A percentile compares a stretch with the other conserved stretches of the same genome.
Evolutionary conservation across 2,329 filamentous ascomycete species (phyloP).

Genomic region (Hysterium pulicare): DNA sequence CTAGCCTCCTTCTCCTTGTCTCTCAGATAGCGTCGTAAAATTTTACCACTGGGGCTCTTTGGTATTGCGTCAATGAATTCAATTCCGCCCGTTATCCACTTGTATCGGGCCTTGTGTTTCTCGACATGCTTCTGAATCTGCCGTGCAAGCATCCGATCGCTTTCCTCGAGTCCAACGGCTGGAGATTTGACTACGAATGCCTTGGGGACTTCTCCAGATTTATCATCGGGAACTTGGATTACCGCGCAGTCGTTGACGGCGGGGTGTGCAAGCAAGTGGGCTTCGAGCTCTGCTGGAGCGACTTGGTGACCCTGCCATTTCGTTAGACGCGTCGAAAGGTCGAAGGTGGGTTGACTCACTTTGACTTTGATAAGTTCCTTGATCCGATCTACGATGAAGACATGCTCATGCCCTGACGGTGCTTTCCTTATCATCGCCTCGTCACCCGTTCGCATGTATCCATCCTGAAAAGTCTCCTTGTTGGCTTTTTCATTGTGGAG

Average conservation of each 20-base stretch:
- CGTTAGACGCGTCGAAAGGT: background rate
- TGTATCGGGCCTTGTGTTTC: slow-evolving; percentile 59
- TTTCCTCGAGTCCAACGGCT: slow-evolving; percentile 51
- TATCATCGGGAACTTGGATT: slow-evolving; percentile 66
- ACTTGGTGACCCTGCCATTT: slow-evolving; percentile 68
- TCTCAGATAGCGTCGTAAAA: slow-evolving; percentile 61
- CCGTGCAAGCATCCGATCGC: slow-evolving; percentile 47
- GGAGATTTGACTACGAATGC: slow-evolving; percentile 61
- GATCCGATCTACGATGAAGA: slow-evolving; percentile 80
- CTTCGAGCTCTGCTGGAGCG: slow-evolving; percentile 78
- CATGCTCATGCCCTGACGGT: slow-evolving; percentile 67
- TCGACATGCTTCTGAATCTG: slow-evolving; percentile 58
- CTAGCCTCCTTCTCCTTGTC: slow-evolving; percentile 71
- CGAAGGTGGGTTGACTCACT: slow-evolving; percentile 41
- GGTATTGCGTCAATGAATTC: slow-evolving; percentile 51
- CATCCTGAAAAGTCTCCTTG: slow-evolving; percentile 72
- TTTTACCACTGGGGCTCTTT: slow-evolving; percentile 63
- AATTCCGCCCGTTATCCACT: slow-evolving; percentile 60
- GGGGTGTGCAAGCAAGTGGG: slow-evolving; percentile 71
- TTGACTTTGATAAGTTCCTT: slow-evolving; percentile 79
- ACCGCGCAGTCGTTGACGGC: slow-evolving; percentile 76
- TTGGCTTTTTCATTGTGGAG: slow-evolving; percentile 82
- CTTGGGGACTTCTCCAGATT: slow-evolving; percentile 61
- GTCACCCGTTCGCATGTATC: slow-evolving; percentile 81
- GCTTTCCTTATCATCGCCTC: slow-evolving; percentile 68